Base-by-base conservation (phyloP, 306 rosid species). In the Vigna trinervia region DNA sequence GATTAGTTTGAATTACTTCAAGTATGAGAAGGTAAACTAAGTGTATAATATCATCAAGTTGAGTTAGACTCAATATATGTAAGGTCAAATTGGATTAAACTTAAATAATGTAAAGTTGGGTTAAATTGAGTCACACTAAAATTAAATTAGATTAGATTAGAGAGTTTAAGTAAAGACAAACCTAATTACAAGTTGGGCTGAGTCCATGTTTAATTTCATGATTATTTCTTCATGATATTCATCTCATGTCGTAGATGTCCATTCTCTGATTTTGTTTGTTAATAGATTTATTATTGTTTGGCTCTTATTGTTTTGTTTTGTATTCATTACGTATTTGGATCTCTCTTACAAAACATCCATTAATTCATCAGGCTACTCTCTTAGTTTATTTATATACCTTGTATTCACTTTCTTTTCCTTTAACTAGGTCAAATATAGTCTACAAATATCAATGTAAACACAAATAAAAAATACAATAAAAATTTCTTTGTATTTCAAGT, bases 121-220 rank as follows among this genome's bases (percentile, higher is more conserved):
- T 26, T 26, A 3, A 3, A 26, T 26, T 2, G 28, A 26, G 3
- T 0, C 3, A 26, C 3, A 26, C 3, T 26, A 26, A 26, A 26
- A 0, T 26, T 26, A 26, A 26, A 26, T 26, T 2, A 26, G 3
- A 0, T 26, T 26, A 26, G 3, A 3, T 2, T 2, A 26, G 28
- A 0, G 28, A 26, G 28, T 2, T 26, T 26, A 26, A 3, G 3
- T 0, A 26, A 26, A 26, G 3, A 26, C 0, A 2, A 26, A 1
- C 0, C 0, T 26, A 26, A 26, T 26, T 0, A 26, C 3, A 26
- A 2, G 28, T 26, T 26, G 28, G 3, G 3, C 1, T 0, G 0
- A 26, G 0, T 26, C 28, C 3, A 26, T 2, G 28, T 2, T 10
- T 4, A 10, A 57, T 11, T 57, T 23, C 62, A 54, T 54, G 12